Conservation (phyloP, 1,284 basidiomycete genomes). For the Ustilago trichophora region DNA sequence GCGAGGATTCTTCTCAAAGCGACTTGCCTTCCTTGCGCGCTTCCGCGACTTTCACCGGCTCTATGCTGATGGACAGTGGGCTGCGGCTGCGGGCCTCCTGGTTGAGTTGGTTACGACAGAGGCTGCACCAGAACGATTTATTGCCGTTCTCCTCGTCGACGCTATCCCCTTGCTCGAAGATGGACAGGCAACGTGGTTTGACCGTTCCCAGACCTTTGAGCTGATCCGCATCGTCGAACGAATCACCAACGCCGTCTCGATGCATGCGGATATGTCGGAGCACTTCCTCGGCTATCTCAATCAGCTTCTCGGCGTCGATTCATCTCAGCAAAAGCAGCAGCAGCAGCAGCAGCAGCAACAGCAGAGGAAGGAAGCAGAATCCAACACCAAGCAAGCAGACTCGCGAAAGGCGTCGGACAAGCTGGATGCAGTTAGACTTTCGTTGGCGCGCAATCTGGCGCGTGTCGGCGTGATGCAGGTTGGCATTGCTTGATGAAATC, state of each 20-base stretch:
- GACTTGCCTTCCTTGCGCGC: conserved; percentile 60
- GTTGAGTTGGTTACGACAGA: conserved; percentile 60
- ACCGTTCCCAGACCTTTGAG: conserved; percentile 55
- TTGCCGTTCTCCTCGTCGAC: conserved; percentile 61
- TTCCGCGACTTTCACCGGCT: conserved; percentile 62
- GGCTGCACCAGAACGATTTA: conserved; percentile 59
- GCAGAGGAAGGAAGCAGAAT: conserved; percentile 1
- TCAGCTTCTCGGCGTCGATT: conserved; percentile 29
- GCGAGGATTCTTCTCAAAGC: conserved; percentile 47
- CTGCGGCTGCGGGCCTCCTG: conserved; percentile 52
- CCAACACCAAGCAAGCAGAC: conserved; percentile 1
- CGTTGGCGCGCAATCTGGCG: conserved; percentile 49
- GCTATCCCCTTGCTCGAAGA: conserved; percentile 57
- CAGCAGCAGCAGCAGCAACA: neutral
- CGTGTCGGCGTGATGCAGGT: conserved; percentile 45
- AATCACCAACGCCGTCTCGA: conserved; percentile 41
- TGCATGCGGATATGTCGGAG: conserved; percentile 44
- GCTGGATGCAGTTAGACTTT: conserved; percentile 50
- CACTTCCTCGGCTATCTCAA: conserved; percentile 57
- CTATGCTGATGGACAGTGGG: conserved; percentile 43
- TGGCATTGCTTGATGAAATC: conserved; percentile 21
- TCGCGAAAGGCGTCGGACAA: conserved; percentile 36
- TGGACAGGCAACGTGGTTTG: conserved; percentile 48
- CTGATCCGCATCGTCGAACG: conserved; percentile 59
- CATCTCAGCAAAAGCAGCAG: neutral